phyloP scores from a whole-genome alignment of 305 asterid species.

The Coffea humblotiana region DNA sequence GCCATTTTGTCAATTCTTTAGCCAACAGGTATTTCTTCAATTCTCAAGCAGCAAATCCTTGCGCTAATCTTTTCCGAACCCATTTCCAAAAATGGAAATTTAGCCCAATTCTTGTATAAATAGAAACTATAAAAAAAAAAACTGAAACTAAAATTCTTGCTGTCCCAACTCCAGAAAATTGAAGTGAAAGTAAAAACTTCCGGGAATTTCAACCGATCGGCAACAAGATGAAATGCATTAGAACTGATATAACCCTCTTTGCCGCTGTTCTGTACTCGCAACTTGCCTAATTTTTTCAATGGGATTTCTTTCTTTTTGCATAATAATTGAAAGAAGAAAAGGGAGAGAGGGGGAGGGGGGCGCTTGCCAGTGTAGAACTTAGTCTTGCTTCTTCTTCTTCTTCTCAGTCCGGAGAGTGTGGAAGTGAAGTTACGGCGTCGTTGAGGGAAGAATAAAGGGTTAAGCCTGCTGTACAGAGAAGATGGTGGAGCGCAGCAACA shows the following conservation, averaged over 20 bases:
- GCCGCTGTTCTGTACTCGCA: not conserved
- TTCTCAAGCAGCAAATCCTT: no score
- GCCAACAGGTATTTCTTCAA: not conserved
- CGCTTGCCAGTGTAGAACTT: no score
- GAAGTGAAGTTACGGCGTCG: conserved; percentile 42
- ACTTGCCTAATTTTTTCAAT: not conserved
- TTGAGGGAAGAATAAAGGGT: conserved; percentile 48
- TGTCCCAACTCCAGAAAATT: not conserved
- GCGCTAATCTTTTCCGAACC: not conserved
- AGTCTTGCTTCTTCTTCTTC: conserved; percentile 13
- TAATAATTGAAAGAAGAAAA: not conserved
- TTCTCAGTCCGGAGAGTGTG: conserved; percentile 34
- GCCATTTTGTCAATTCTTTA: not conserved
- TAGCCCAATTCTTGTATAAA: not conserved
- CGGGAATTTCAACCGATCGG: not conserved
- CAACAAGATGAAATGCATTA: not conserved
- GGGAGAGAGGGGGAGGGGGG: not conserved
- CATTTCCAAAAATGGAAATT: not conserved
- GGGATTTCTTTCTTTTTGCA: not conserved
- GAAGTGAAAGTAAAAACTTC: not conserved
- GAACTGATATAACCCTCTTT: no score
- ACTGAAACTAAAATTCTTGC: not conserved
- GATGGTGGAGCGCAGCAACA: conserved; percentile 51
- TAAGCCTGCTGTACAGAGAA: conserved; percentile 47
- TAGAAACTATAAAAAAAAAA: not conserved